Base-by-base conservation (phyloP, 139 green algal species). In the Mesostigma viride region DNA sequence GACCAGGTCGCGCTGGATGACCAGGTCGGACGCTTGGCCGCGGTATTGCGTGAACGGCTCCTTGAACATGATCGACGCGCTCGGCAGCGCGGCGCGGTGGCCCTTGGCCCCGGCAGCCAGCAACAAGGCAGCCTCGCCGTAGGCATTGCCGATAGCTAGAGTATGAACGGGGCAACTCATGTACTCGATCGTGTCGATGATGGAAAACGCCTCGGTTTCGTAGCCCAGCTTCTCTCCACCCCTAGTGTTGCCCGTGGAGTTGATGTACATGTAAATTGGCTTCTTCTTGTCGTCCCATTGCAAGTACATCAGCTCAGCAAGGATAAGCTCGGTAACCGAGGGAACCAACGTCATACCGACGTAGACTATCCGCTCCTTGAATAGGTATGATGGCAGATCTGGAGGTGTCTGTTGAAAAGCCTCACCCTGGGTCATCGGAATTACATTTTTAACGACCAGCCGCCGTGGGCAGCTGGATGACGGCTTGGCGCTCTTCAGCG, bases 181-280 rank as follows among this genome's bases (percentile, higher is more conserved):
- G 47, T 90, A 95, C 62, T 77, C 77, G 87, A 99, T 95, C 26
- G 91, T 96, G 81, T 95, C 85, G 69, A 96, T 97, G 72, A 99
- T 95, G 22, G 93, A 90, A 75, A 99, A 95, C 0, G 92, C 91
- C 69, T 99, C 92, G 24, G 89, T 79, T 81, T 99, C 93, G 63
- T 96, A 97, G 3, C 92, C 93, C 24, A 95, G 86, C 84, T 94
- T 97, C 67, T 87, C 85, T 3, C 80, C 90, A 65, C 83, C 87
- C 73, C 79, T 40, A 17, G 14, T 5, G 5, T 63, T 11, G 17
- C 93, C 93, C 1, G 91, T 95, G 31, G 87, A 96, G 83, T 99
- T 99, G 83, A 99, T 97, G 83, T 99, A 99, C 79, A 99, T 89
- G 76, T 90, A 95, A 51, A 99, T 91, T 17, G 92, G 92, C 48